phyloP scores from a whole-genome alignment of 176 grass and related monocot species.

The Triticum timopheevii region DNA sequence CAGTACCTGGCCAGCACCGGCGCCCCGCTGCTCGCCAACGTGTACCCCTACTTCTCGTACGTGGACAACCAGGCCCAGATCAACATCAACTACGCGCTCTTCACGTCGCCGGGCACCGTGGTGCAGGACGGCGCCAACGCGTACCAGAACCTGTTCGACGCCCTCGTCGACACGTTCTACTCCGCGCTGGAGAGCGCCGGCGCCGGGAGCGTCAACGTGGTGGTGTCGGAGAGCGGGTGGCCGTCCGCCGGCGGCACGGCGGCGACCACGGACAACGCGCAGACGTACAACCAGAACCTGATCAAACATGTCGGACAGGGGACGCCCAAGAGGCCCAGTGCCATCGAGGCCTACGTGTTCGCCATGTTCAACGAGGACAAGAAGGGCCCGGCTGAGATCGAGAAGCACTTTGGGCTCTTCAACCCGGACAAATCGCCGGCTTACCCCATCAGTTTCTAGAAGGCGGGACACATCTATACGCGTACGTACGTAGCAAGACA shows the following conservation, averaged over 20 bases:
- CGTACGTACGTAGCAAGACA: background rate
- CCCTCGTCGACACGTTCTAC: background rate
- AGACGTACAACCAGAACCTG: conserved; percentile 67
- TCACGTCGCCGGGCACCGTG: background rate
- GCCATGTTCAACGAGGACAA: conserved; percentile 73
- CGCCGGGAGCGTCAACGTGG: conserved; percentile 2
- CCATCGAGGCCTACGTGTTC: conserved; percentile 50
- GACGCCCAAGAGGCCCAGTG: conserved; percentile 42
- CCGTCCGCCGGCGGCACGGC: conserved; percentile 38
- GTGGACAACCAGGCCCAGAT: background rate
- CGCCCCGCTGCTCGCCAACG: background rate
- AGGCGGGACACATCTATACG: background rate
- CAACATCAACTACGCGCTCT: conserved; percentile 5
- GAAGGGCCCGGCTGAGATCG: conserved; percentile 25
- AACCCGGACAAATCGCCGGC: conserved; percentile 46
- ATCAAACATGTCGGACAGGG: conserved; percentile 50
- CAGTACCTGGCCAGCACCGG: background rate
- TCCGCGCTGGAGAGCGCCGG: background rate
- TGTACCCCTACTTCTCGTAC: background rate
- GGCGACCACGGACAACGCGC: conserved; percentile 35
- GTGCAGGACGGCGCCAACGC: background rate
- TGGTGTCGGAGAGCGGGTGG: conserved; percentile 70
- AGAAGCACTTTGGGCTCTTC: conserved; percentile 62
- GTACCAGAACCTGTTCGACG: conserved; percentile 12
- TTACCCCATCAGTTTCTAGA: conserved; percentile 51